Evolutionary conservation across 2,329 filamentous ascomycete species (phyloP), one percentile per base, ranked within the genome.

Genomic region (Hymenoscyphus salicellus): DNA sequence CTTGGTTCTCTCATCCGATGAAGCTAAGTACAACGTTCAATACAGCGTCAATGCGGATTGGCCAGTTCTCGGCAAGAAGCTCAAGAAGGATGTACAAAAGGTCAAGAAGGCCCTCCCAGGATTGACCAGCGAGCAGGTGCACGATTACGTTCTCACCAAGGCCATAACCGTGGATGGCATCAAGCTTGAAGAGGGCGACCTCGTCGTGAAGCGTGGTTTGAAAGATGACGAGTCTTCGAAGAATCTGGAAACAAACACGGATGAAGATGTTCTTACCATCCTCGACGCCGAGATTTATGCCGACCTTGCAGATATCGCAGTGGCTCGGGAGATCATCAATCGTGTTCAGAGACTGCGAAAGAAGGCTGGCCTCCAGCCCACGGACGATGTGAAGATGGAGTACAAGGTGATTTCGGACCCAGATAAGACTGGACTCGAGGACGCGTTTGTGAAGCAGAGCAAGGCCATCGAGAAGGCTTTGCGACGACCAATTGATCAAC

Each of bases 351-450:
- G 91, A 70, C 82, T 98, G 68, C 88, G 95, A 70, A 99, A 99
- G 86, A 95, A 95, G 81, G 93, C 93, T 7, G 92, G 92, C 0
- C 82, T 99, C 61, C 87, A 93, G 68, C 88, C 93, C 0, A 98
- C 94, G 0, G 95, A 99, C 74, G 95, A 98, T 74, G 89, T 99
- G 68, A 91, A 90, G 79, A 97, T 99, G 91, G 91, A 96, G 77
- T 98, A 97, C 79, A 84, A 83, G 64, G 87, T 98, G 5, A 79
- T 96, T 58, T 84, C 86, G 7, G 93, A 97, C 74, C 90, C 91
- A 0, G 90, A 95, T 1, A 84, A 86, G 55, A 83, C 93, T 65
- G 92, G 91, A 5, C 77, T 97, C 28, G 86, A 84, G 64, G 82
- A 84, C 62, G 88, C 88, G 2, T 92, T 96, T 74, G 81, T 85